These are phyloP conservation scores for Diplodia sapinea DNA, from an alignment of 2,329 filamentous ascomycete genomes.

Conservation along the genomic window DNA sequence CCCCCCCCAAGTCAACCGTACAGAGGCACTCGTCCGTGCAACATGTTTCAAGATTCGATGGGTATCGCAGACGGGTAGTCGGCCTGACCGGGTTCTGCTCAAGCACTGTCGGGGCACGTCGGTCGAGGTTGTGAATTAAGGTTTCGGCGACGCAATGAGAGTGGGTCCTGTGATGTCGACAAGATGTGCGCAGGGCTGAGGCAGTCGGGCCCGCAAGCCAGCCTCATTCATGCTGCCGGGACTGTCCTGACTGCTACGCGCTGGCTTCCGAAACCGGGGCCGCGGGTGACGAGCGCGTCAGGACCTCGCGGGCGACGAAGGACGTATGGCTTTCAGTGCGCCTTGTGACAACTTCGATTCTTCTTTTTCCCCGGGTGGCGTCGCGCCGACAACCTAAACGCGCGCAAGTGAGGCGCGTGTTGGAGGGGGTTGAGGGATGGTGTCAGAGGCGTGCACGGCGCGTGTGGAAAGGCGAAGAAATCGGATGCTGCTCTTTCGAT, in stretches of 20 bases:
- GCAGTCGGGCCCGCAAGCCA: not conserved
- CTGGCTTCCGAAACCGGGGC: not conserved
- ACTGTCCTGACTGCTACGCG: not conserved
- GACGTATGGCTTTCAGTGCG: not conserved
- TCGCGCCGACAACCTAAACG: conserved; percentile 5
- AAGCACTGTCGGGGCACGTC: not conserved
- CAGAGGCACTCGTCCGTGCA: not conserved
- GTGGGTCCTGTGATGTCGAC: conserved; percentile 23
- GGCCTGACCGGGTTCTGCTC: conserved; percentile 7
- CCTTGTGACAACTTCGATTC: not conserved
- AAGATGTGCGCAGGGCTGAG: conserved; percentile 15
- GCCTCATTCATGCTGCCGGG: not conserved
- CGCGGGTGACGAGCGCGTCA: not conserved
- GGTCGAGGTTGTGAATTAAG: conserved; percentile 10
- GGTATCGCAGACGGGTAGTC: not conserved
- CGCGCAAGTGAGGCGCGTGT: not conserved
- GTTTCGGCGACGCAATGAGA: conserved; percentile 14
- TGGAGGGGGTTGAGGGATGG: not conserved
- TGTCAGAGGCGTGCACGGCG: not conserved
- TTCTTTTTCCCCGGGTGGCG: not conserved
- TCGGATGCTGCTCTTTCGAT: not conserved
- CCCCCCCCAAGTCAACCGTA: not conserved
- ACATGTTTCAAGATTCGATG: conserved; percentile 23
- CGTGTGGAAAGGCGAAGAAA: not conserved
- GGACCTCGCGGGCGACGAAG: not conserved